A percentile compares a stretch with the other conserved stretches of the same genome.
phyloP scores from a whole-genome alignment of 2,329 filamentous ascomycete species.

The Sporothrix schenckii region DNA sequence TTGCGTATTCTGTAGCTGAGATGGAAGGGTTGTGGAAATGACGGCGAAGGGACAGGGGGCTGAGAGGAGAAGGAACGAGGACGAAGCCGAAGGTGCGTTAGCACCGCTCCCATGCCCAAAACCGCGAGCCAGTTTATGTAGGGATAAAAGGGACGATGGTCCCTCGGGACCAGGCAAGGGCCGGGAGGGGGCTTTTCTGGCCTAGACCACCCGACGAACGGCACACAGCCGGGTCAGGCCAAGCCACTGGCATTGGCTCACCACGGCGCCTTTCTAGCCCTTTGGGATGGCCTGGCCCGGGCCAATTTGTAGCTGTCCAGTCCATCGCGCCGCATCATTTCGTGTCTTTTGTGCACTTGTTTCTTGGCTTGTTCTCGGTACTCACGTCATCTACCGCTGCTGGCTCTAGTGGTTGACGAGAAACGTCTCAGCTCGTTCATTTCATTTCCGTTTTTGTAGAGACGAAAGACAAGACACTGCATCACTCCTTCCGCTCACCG shows the following conservation, averaged over 20 bases:
- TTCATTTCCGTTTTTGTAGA: not conserved
- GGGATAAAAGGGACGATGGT: conserved; percentile 2
- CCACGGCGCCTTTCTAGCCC: conserved; percentile 23
- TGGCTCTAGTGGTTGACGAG: not conserved
- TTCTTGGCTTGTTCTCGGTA: not conserved
- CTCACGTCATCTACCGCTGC: not conserved
- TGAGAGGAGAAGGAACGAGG: not conserved
- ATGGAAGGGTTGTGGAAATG: not conserved
- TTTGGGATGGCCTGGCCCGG: not conserved
- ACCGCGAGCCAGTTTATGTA: not conserved
- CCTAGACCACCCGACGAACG: conserved; percentile 30
- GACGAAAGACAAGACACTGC: not conserved
- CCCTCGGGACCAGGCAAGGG: conserved; percentile 30
- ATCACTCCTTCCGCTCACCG: conserved; percentile 31
- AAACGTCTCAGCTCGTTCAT: not conserved
- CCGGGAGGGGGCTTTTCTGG: conserved; percentile 29
- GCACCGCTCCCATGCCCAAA: not conserved
- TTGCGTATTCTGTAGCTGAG: not conserved
- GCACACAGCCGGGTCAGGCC: conserved; percentile 30
- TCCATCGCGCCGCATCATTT: not conserved
- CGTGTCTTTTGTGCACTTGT: not conserved
- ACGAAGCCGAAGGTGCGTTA: not conserved
- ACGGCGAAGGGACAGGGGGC: not conserved
- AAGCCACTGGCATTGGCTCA: conserved; percentile 13
- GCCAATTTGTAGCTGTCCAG: not conserved